Evolutionary conservation across 805 yeast species (phyloP).

Genomic region (Pichia sporocuriosa): DNA sequence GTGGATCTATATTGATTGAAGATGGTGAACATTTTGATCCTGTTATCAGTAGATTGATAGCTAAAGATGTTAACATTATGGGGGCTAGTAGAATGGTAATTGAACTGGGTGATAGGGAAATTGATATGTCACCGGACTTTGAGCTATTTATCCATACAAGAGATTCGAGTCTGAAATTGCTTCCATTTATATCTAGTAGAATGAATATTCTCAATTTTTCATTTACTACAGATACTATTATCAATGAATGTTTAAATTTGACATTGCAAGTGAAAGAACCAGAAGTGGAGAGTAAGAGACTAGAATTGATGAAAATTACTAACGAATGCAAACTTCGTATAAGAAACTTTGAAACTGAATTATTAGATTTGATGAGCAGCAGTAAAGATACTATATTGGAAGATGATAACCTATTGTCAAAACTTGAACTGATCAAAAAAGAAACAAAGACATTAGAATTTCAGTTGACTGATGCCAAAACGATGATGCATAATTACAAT

Average conservation of each 20-base stretch:
- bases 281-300: constrained; percentile 54
- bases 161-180: constrained; percentile 41
- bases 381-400: constrained; percentile 62
- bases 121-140: constrained; percentile 66
- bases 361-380: constrained; percentile 51
- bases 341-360: constrained; percentile 47
- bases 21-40: constrained; percentile 85
- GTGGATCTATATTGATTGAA: constrained; percentile 62
- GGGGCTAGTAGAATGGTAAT: constrained; percentile 74
- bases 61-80: constrained; percentile 49
- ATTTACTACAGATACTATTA: constrained; percentile 60
- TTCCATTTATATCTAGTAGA: constrained; percentile 56
- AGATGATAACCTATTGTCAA: constrained; percentile 49
- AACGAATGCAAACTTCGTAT: constrained; percentile 53
- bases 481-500: constrained; percentile 50
- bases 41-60: constrained; percentile 52
- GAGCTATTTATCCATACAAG: constrained; percentile 52
- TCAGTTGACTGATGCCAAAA: constrained; percentile 48
- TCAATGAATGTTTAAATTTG: constrained; percentile 52
- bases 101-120: constrained; percentile 50
- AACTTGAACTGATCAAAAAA: constrained; percentile 57
- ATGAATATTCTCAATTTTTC: constrained; percentile 64
- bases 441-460: constrained; percentile 50
- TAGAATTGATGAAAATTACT: constrained; percentile 46
- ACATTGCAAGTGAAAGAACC: constrained; percentile 54